Evolutionary conservation across 1,284 basidiomycete species (phyloP).

Genomic region (Rhodotorula sp.): DNA sequence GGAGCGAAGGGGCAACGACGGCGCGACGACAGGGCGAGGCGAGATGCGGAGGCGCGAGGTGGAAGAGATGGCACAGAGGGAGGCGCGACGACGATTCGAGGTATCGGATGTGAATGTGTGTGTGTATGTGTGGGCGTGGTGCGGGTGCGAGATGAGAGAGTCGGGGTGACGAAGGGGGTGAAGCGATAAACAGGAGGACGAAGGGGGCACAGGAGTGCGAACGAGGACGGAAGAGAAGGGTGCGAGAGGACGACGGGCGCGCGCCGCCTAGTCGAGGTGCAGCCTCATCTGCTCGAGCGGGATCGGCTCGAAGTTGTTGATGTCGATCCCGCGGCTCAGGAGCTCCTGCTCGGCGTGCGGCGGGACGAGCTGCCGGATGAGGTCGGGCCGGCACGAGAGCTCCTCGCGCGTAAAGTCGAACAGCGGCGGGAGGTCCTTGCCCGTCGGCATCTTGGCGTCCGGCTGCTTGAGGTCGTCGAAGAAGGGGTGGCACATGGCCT

Average conservation of each 20-base stretch:
- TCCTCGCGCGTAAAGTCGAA: conserved; percentile 98
- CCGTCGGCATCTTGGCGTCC: conserved; percentile 92
- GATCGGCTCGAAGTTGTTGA: conserved; percentile 61
- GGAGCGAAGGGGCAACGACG: background rate
- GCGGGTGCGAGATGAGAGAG: background rate
- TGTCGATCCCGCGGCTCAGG: conserved; percentile 76
- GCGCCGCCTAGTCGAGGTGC: conserved; percentile 45
- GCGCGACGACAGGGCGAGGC: background rate
- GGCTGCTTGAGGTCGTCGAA: conserved; percentile 93
- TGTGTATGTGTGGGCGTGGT: background rate
- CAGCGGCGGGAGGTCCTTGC: conserved; percentile 88
- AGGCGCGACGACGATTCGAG: background rate
- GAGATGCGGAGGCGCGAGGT: background rate
- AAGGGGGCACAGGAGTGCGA: background rate
- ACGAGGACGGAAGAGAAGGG: background rate
- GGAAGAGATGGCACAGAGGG: background rate
- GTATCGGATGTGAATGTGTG: background rate
- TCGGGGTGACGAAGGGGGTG: background rate
- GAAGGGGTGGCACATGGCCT: conserved; percentile 88
- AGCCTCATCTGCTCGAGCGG: conserved; percentile 50
- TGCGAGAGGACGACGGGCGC: too few relatives aligned
- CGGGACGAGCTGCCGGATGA: conserved; percentile 88
- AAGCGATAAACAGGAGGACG: background rate
- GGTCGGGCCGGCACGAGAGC: conserved; percentile 90
- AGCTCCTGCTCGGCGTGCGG: conserved; percentile 85